Evolutionary conservation across 2,329 filamentous ascomycete genomes (phyloP).

Genomic region (Didymella keratinophila): DNA sequence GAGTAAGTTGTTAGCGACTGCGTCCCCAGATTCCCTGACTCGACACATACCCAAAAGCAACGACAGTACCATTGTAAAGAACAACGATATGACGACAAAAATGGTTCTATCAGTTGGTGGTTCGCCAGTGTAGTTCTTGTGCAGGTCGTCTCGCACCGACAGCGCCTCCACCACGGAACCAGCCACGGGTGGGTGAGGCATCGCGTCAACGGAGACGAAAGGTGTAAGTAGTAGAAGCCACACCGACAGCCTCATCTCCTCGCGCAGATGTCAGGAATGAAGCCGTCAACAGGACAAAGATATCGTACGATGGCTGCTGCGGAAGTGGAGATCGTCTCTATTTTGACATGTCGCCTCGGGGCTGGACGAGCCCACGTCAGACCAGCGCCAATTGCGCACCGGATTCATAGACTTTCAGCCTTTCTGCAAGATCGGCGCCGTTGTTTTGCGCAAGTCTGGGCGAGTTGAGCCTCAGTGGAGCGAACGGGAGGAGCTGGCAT

Average conservation of each 20-base stretch:
- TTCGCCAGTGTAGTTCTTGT: constrained; percentile 16
- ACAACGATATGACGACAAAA: constrained; percentile 18
- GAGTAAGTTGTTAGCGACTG: not conserved
- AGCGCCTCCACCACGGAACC: constrained; percentile 3
- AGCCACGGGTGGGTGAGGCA: constrained; percentile 4
- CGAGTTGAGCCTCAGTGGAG: constrained; percentile 8
- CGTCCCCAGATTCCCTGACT: not conserved
- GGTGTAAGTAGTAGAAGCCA: not conserved
- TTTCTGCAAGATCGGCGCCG: constrained; percentile 5
- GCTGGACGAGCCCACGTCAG: not conserved
- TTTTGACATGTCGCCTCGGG: constrained; percentile 7
- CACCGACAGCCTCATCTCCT: constrained; percentile 1
- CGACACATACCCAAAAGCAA: constrained; percentile 19
- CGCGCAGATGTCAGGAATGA: not conserved
- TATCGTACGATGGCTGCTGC: constrained; percentile 1
- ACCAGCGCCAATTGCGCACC: not conserved
- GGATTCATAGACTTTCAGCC: constrained; percentile 5
- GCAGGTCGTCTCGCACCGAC: not conserved
- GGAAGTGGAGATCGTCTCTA: not conserved
- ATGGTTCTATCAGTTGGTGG: constrained; percentile 19
- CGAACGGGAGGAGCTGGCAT: not conserved
- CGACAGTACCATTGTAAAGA: constrained; percentile 23
- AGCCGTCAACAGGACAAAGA: not conserved
- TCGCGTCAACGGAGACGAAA: constrained; percentile 1
- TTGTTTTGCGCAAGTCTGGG: constrained; percentile 8